These are phyloP conservation scores for Chytriomyces hyalinus DNA, from an alignment of 192 early-diverging fungal genomes.

Conservation along the genomic window DNA sequence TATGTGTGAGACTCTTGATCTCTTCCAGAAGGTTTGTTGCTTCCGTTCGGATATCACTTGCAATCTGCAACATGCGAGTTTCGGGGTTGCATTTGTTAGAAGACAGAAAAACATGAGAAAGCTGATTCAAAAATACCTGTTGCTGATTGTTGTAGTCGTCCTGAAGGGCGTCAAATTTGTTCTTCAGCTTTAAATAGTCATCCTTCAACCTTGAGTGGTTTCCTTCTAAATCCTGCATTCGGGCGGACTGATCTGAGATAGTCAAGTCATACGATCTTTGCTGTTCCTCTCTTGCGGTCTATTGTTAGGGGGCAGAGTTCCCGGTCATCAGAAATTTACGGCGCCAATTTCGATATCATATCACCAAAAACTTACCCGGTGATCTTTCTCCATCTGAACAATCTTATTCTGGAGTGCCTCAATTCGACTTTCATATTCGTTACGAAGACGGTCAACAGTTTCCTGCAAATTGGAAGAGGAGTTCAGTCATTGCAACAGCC, in stretches of 20 bases:
- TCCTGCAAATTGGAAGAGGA: neutral
- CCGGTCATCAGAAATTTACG: too few relatives aligned
- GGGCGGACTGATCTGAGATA: conserved; percentile 19
- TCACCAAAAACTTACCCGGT: conserved; percentile 3
- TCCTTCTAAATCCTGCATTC: conserved; percentile 32
- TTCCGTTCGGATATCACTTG: conserved; percentile 72
- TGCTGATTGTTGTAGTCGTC: conserved; percentile 78
- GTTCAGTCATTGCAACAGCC: too few relatives aligned
- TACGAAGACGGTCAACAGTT: conserved; percentile 30
- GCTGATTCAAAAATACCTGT: conserved; percentile 53
- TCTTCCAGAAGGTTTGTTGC: conserved; percentile 75
- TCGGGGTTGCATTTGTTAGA: neutral
- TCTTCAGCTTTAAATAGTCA: conserved; percentile 55
- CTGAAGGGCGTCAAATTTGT: conserved; percentile 67
- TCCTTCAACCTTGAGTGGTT: conserved; percentile 46
- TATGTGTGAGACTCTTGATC: conserved; percentile 61
- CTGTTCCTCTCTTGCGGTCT: conserved; percentile 20
- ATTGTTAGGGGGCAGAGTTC: too few relatives aligned
- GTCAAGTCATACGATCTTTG: conserved; percentile 18
- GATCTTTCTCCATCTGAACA: conserved; percentile 33
- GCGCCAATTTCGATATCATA: neutral
- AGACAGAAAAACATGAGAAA: conserved; percentile 26
- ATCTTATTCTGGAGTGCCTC: conserved; percentile 28
- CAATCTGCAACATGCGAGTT: conserved; percentile 54
- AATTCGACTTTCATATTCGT: conserved; percentile 26